Evolutionary conservation across 805 yeast species (phyloP).

Genomic region (Pichia cabralensis): DNA sequence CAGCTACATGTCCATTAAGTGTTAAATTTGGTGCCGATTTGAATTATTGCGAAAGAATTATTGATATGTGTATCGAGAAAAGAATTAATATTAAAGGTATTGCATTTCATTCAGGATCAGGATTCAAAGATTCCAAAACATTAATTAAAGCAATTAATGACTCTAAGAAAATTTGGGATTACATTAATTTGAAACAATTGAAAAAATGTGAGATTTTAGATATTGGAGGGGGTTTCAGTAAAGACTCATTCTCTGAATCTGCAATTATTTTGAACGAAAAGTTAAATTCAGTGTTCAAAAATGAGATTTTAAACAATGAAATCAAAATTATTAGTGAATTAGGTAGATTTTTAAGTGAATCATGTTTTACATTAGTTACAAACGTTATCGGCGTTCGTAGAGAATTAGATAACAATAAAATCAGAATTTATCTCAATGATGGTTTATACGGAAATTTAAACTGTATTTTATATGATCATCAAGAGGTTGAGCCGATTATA

Average conservation of each 20-base stretch:
- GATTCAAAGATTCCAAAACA: constrained; percentile 65
- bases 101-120: constrained; percentile 94
- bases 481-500: constrained; percentile 60
- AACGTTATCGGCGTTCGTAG: constrained; percentile 77
- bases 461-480: constrained; percentile 90
- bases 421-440: constrained; percentile 84
- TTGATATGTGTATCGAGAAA: constrained; percentile 51
- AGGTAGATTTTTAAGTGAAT: constrained; percentile 81
- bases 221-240: constrained; percentile 89
- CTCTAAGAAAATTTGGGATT: constrained; percentile 57
- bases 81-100: constrained; percentile 69
- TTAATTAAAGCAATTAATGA: constrained; percentile 64
- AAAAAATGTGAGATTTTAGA: constrained; percentile 46
- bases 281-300: constrained; percentile 53
- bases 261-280: constrained; percentile 47
- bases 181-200: constrained; percentile 36
- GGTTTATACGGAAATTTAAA: constrained; percentile 95
- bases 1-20: constrained; percentile 77
- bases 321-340: constrained; percentile 77
- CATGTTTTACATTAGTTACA: constrained; percentile 76
- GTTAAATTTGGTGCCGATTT: constrained; percentile 83
- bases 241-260: constrained; percentile 45
- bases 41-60: constrained; percentile 39
- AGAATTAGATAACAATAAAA: constrained; percentile 22
- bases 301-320: constrained; percentile 17